These are phyloP conservation scores for Lasiosphaeria ovina DNA, from an alignment of 495 filamentous ascomycete genomes.

Conservation along the genomic window DNA sequence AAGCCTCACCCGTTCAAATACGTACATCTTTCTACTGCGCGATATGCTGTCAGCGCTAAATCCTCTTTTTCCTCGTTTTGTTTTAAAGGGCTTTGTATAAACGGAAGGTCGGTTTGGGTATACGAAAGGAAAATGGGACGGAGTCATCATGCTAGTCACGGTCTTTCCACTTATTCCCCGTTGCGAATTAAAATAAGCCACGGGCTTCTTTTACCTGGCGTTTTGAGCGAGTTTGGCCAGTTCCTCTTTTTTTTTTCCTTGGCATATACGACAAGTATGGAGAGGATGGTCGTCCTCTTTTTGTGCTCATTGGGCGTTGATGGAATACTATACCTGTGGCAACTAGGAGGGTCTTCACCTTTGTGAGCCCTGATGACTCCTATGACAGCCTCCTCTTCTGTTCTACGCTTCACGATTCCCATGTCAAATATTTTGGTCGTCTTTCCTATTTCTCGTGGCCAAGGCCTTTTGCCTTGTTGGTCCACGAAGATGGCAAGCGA, in stretches of 20 bases:
- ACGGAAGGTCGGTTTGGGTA: not conserved
- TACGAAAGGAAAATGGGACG: not conserved
- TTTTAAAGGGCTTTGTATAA: not conserved
- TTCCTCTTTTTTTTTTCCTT: not conserved
- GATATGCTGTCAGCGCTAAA: not conserved
- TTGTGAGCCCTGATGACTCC: no score
- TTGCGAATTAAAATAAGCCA: not conserved
- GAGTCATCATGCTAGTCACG: not conserved
- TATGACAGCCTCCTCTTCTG: no score
- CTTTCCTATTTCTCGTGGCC: no score
- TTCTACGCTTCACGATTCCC: no score
- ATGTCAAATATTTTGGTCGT: no score
- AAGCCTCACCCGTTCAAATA: no score
- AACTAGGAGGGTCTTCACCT: no score
- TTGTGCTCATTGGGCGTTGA: not conserved
- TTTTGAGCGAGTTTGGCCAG: not conserved
- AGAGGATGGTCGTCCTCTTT: not conserved
- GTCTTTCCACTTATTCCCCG: not conserved
- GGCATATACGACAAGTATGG: not conserved
- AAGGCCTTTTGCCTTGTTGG: no score
- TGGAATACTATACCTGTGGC: not conserved
- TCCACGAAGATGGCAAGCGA: no score
- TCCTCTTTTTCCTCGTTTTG: not conserved
- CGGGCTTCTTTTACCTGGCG: not conserved
- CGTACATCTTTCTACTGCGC: not conserved